Evolutionary conservation across 257 asterid species (phyloP).

Genomic region (Nicotiana paniculata): DNA sequence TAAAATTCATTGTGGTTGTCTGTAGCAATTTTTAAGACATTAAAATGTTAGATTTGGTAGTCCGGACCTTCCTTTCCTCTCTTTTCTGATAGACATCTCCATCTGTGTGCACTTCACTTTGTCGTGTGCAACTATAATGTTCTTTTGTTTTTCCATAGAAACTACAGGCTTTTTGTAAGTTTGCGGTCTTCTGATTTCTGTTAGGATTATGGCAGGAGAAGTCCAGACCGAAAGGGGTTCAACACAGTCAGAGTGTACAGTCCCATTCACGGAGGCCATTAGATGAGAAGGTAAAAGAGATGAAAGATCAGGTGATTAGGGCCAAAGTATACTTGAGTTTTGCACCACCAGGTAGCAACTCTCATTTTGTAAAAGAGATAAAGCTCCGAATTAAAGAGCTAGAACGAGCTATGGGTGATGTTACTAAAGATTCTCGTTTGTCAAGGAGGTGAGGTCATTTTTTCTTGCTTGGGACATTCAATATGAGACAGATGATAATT

Average conservation of each 20-base stretch:
- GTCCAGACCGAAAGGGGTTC: conserved; percentile 23
- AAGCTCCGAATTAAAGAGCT: conserved; percentile 78
- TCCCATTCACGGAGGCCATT: conserved; percentile 24
- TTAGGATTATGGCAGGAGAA: conserved; percentile 42
- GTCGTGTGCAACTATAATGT: background rate
- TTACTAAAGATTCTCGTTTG: conserved; percentile 55
- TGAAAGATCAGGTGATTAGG: conserved; percentile 83
- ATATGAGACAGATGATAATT: background rate
- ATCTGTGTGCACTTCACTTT: conserved; percentile 3
- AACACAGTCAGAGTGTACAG: conserved; percentile 23
- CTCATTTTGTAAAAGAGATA: conserved; percentile 81
- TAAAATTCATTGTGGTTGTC: too few relatives aligned
- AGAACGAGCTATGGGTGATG: conserved; percentile 59
- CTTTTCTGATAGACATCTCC: background rate
- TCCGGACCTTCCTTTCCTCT: background rate
- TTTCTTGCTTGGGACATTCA: background rate
- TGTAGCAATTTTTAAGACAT: background rate
- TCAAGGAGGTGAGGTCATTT: conserved; percentile 49
- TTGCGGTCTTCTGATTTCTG: conserved; percentile 10
- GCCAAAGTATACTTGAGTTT: conserved; percentile 66
- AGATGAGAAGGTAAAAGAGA: conserved; percentile 70
- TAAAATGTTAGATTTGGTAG: background rate
- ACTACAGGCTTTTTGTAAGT: background rate
- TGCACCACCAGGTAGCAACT: conserved; percentile 54
- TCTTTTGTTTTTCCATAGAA: background rate